Evolutionary conservation across 2,329 filamentous ascomycete species (phyloP).

Genomic region (Triangularia setosa): DNA sequence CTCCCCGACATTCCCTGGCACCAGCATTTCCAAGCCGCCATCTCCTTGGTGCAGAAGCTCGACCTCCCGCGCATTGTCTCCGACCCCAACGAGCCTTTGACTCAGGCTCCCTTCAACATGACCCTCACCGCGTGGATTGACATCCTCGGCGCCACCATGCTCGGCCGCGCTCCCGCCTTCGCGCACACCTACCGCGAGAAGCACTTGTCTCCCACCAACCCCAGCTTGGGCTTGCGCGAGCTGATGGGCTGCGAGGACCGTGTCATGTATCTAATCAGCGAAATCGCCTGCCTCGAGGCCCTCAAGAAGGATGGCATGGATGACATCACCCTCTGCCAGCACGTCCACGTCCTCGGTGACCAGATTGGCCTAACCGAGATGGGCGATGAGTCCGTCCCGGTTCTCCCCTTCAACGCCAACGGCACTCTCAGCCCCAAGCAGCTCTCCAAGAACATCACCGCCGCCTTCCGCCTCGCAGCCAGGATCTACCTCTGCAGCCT

Average conservation of each 20-base stretch:
- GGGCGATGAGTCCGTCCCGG: constrained; percentile 50
- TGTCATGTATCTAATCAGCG: constrained; percentile 96
- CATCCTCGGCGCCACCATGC: constrained; percentile 91
- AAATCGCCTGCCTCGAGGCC: constrained; percentile 92
- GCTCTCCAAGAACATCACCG: constrained; percentile 82
- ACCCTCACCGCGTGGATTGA: constrained; percentile 93
- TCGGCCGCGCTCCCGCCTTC: constrained; percentile 78
- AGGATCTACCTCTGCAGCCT: constrained; percentile 96
- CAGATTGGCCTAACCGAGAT: constrained; percentile 81
- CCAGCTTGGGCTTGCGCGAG: constrained; percentile 72
- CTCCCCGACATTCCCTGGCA: constrained; percentile 94
- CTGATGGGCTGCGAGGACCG: constrained; percentile 97
- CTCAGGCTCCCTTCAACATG: constrained; percentile 87
- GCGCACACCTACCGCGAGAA: constrained; percentile 95
- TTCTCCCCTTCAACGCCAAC: constrained; percentile 60
- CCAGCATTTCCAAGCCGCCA: constrained; percentile 91
- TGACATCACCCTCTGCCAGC: constrained; percentile 79
- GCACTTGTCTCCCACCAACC: constrained; percentile 65
- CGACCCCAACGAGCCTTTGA: constrained; percentile 53
- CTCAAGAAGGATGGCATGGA: constrained; percentile 81
- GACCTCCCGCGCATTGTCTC: constrained; percentile 68
- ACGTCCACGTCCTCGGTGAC: constrained; percentile 81
- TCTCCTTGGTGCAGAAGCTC: constrained; percentile 79
- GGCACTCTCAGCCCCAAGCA: constrained; percentile 78
- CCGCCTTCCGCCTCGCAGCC: constrained; percentile 85